These are phyloP conservation scores for Fusarium bactridioides DNA, from an alignment of 2,329 filamentous ascomycete species.

Conservation along the genomic window DNA sequence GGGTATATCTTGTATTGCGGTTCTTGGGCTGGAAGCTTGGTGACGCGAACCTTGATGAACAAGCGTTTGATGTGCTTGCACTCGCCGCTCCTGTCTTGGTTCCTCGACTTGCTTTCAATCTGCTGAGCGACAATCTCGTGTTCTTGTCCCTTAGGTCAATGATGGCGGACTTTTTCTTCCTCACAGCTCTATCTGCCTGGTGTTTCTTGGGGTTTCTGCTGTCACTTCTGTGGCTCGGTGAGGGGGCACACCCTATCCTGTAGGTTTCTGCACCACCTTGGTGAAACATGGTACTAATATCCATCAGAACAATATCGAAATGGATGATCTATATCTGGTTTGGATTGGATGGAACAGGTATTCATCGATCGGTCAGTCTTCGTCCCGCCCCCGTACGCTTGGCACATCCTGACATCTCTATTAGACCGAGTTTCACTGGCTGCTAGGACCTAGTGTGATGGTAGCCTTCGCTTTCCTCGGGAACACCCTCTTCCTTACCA, in stretches of 20 bases:
- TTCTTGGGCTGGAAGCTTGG: conserved; percentile 66
- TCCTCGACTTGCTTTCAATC: conserved; percentile 81
- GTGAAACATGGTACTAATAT: conserved; percentile 7
- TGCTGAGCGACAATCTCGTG: conserved; percentile 84
- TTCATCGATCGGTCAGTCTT: conserved; percentile 60
- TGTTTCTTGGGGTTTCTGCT: conserved; percentile 85
- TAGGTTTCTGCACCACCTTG: conserved; percentile 43
- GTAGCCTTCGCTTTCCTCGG: conserved; percentile 85
- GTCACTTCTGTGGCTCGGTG: conserved; percentile 79
- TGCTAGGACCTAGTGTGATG: conserved; percentile 83
- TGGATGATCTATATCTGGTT: conserved; percentile 98
- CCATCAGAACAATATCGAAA: conserved; percentile 72
- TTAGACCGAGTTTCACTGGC: conserved; percentile 75
- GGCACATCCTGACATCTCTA: conserved; percentile 1
- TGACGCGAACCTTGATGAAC: conserved; percentile 61
- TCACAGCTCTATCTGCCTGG: conserved; percentile 80
- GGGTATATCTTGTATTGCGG: conserved; percentile 72
- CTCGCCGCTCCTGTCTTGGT: conserved; percentile 81
- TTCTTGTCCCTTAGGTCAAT: conserved; percentile 83
- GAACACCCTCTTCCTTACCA: conserved; percentile 88
- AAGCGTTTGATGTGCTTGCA: conserved; percentile 80
- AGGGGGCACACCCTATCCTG: conserved; percentile 67
- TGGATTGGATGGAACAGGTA: conserved; percentile 77
- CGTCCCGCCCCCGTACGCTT: neutral
- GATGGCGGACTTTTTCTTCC: conserved; percentile 84